A percentile compares a stretch with the other conserved stretches of the same genome.
Conservation (phyloP, 345 rosid genomes). For the Lepidium africanum region DNA sequence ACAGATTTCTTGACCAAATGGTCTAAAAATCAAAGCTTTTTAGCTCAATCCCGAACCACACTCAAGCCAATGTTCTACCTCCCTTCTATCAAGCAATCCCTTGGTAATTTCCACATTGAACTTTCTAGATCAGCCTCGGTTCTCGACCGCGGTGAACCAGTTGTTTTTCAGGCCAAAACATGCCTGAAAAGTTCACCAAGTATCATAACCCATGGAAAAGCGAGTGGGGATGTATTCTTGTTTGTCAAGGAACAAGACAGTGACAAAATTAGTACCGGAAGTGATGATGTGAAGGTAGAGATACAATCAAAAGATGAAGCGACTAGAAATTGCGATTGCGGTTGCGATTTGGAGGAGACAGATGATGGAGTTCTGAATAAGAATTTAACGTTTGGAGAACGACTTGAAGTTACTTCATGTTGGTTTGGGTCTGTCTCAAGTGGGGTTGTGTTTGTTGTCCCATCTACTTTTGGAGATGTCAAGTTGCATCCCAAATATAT, state of each 20-base stretch:
- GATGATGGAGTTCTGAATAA: conserved; percentile 8
- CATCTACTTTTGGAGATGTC: conserved; percentile 18
- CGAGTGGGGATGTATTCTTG: conserved; percentile 25
- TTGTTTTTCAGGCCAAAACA: conserved; percentile 26
- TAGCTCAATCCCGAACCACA: conserved; percentile 3
- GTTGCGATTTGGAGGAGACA: conserved; percentile 31
- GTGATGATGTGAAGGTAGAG: conserved; percentile 27
- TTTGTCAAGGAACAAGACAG: conserved; percentile 34
- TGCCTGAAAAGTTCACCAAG: conserved; percentile 22
- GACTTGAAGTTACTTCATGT: conserved; percentile 30
- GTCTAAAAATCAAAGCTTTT: conserved; percentile 43
- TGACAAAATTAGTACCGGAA: neutral
- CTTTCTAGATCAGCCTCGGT: conserved; percentile 24
- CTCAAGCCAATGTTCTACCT: conserved; percentile 47
- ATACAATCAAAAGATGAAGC: conserved; percentile 19
- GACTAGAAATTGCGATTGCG: neutral
- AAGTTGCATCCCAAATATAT: conserved; percentile 11
- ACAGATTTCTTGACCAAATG: conserved; percentile 47
- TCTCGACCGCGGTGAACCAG: conserved; percentile 27
- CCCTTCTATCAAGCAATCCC: conserved; percentile 29
- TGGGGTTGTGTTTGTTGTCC: conserved; percentile 42
- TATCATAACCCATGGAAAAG: conserved; percentile 17
- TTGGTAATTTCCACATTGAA: neutral
- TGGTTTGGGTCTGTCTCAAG: conserved; percentile 41
- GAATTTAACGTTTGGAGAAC: conserved; percentile 31